A percentile compares a stretch with the other conserved stretches of the same genome.
phyloP scores from a whole-genome alignment of 257 asterid genomes.

The Solanum pinnatisectum region DNA sequence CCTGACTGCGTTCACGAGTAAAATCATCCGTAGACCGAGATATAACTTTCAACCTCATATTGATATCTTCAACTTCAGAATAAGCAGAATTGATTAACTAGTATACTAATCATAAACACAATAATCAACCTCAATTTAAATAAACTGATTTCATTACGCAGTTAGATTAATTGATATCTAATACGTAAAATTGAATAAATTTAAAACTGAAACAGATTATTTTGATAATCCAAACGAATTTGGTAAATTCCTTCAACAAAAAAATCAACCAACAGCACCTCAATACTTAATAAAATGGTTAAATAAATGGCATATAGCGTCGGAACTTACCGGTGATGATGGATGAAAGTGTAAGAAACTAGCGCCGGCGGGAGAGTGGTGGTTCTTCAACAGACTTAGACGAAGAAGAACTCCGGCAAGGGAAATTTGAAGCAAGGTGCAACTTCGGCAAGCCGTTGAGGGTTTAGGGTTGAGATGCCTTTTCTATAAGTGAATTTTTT shows the following conservation, averaged over 20 bases:
- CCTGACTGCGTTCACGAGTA: constrained; percentile 96
- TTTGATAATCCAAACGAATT: background rate
- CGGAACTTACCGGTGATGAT: background rate
- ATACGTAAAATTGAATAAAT: background rate
- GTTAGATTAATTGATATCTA: background rate
- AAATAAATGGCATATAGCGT: background rate
- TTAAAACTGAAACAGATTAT: background rate
- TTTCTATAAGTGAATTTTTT: background rate
- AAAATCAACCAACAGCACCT: background rate
- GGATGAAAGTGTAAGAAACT: background rate
- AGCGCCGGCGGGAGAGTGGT: background rate
- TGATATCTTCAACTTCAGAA: background rate
- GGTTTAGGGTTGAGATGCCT: background rate
- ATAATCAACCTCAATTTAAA: background rate
- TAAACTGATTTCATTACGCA: background rate
- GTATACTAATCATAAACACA: background rate
- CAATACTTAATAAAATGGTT: background rate
- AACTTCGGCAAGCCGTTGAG: background rate
- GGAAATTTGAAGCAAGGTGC: background rate
- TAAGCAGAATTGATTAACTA: background rate
- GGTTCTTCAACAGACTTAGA: background rate
- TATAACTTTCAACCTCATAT: constrained; percentile 75
- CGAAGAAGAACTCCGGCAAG: background rate
- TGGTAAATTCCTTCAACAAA: background rate
- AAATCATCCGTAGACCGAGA: constrained; percentile 80